Percentiles rank a stretch among this genome's conserved stretches.
Evolutionary conservation across 495 filamentous ascomycete species (phyloP).

Genomic region (Friedmanniomyces simplex): DNA sequence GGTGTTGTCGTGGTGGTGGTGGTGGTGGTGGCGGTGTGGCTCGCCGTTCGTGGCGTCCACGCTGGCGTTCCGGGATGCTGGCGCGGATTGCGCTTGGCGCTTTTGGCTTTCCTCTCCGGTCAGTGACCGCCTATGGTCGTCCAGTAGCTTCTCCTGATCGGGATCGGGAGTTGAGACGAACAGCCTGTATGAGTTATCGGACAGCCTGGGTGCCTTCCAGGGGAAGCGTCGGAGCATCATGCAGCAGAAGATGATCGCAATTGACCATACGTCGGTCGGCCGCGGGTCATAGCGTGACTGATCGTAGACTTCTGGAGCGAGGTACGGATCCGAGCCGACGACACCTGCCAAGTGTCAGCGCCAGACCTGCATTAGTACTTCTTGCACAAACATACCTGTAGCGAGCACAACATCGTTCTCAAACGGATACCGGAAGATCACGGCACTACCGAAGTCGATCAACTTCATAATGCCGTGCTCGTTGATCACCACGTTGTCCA

Average conservation of each 20-base stretch:
- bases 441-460: slow-evolving; percentile 97
- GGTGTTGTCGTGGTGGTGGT: slow-evolving; percentile 12
- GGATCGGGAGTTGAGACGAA: slow-evolving; percentile 68
- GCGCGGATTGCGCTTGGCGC: slow-evolving; percentile 21
- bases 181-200: slow-evolving; percentile 88
- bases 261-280: slow-evolving; percentile 91
- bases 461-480: slow-evolving; percentile 99
- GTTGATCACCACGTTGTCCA: slow-evolving; percentile 98
- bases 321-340: slow-evolving; percentile 93
- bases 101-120: slow-evolving; percentile 2
- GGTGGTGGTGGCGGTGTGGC: slow-evolving; percentile 27
- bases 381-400: slow-evolving; percentile 53
- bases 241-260: slow-evolving; percentile 98
- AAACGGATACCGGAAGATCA: slow-evolving; percentile 94
- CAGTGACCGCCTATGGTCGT: slow-evolving; percentile 19
- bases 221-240: slow-evolving; percentile 95
- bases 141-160: slow-evolving; percentile 17
- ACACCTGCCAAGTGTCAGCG: slow-evolving; percentile 53
- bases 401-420: slow-evolving; percentile 83
- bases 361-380: neutral
- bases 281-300: slow-evolving; percentile 89
- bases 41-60: slow-evolving; percentile 10
- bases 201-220: slow-evolving; percentile 88
- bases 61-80: slow-evolving; percentile 23
- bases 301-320: slow-evolving; percentile 94